phyloP scores from a whole-genome alignment of 2,329 filamentous ascomycete species.

The Colletotrichum karsti region DNA sequence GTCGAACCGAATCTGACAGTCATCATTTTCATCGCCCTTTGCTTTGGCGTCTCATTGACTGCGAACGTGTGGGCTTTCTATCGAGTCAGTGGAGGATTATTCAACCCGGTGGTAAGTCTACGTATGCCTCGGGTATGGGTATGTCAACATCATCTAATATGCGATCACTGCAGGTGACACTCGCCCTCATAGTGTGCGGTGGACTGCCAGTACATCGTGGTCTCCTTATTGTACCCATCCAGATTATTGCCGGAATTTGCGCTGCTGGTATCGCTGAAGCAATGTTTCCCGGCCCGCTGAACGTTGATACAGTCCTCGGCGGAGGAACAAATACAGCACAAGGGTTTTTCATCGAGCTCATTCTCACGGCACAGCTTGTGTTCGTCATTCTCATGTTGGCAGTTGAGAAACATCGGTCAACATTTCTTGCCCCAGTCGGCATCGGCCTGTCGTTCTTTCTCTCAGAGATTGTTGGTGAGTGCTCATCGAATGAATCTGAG shows the following conservation, averaged over 20 bases:
- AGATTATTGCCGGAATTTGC: slow-evolving; percentile 66
- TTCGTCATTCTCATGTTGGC: slow-evolving; percentile 75
- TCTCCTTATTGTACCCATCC: slow-evolving; percentile 60
- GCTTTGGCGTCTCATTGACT: slow-evolving; percentile 59
- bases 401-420: slow-evolving; percentile 77
- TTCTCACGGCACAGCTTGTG: slow-evolving; percentile 70
- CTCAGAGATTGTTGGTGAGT: slow-evolving; percentile 49
- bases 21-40: slow-evolving; percentile 58
- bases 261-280: slow-evolving; percentile 65
- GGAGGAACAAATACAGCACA: slow-evolving; percentile 60
- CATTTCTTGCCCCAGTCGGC: slow-evolving; percentile 75
- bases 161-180: slow-evolving; percentile 51
- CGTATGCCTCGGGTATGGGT: too few relatives aligned
- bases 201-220: slow-evolving; percentile 63
- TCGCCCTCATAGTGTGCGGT: slow-evolving; percentile 67
- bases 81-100: slow-evolving; percentile 60
- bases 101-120: slow-evolving; percentile 56
- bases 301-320: slow-evolving; percentile 64
- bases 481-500: neutral
- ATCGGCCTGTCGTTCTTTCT: slow-evolving; percentile 79
- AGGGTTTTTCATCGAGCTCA: slow-evolving; percentile 74
- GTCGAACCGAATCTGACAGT: slow-evolving; percentile 37
- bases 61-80: slow-evolving; percentile 67
- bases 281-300: slow-evolving; percentile 65
- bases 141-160: neutral